Base-by-base conservation (phyloP, 106 monocot species). In the Dioscorea zingiberensis region DNA sequence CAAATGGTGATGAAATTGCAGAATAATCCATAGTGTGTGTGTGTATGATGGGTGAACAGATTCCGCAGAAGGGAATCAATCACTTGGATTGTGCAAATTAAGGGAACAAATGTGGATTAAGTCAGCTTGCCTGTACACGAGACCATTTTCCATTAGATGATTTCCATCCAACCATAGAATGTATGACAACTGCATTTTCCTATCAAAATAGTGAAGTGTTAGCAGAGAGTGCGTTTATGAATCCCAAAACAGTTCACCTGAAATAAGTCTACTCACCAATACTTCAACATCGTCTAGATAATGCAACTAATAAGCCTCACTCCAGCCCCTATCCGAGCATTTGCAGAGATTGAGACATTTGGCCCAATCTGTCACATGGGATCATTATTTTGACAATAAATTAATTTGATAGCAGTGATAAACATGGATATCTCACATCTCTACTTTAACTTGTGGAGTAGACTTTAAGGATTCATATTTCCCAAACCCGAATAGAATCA, bases 281-380 rank as follows among this genome's bases (percentile, higher is more conserved):
- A 98, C 84, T 82, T 98, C 97, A 72, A 98, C 97, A 80, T 93
- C 88, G 67, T 98, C 97, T 59, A 98, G 74, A 98, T 86, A 25
- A 93, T 92, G 75, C 97, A 98, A 73, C 80, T 89, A 63, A 87
- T 86, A 46, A 92, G 92, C 69, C 97, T 89, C 21, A 55, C 97
- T 68, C 97, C 97, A 76, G 97, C 84, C 53, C 86, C 97, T 66
- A 98, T 78, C 23, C 92, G 81, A 61, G 97, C 97, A 86, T 98
- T 98, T 69, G 97, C 97, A 69, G 97, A 98, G 58, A 98, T 86
- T 19, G 97, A 98, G 54, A 98, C 92, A 84, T 91, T 92, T 16
- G 88, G 92, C 17, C 97, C 97, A 71, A 98, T 86, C 97, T 98
- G 88, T 66, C 57, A 22, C 67, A 77, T 60, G 26, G 64, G 4